Evolutionary conservation across 164 flowering plant species (phyloP), one percentile per base, ranked within the genome.

Genomic region (Cinnamomum micranthum): DNA sequence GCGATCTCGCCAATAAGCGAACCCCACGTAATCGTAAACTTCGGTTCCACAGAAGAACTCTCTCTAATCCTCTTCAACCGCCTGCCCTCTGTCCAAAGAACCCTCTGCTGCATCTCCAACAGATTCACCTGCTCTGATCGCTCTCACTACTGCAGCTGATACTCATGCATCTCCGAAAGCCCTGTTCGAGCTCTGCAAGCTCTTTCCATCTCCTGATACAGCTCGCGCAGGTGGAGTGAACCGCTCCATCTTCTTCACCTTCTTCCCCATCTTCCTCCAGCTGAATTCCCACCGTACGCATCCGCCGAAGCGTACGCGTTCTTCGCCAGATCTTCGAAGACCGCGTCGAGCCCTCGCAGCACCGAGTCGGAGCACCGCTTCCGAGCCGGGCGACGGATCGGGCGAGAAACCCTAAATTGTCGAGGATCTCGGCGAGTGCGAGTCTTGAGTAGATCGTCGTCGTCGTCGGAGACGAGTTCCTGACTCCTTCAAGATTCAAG

Each of bases 161-260:
- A 70, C 71, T 81, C 27, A 74, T 78, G 83, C 90, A 93, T 84
- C 97, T 89, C 81, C 84, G 86, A 75, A 91, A 69, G 28, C 85
- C 83, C 77, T 91, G 98, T 73, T 92, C 97, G 25, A 89, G 87
- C 67, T 92, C 98, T 0, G 86, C 71, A 70, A 95, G 94, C 19
- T 81, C 81, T 74, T n/a, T 93, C 99, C 87, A 91, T 83, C 84
- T 95, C 98, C 59, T 88, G 97, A 77, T 90, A 91, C 85, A 95
- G 80, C 75, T 89, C 6, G 87, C 80, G 76, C 86, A 90, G 6
- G 74, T 68, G 1, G 84, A 81, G 92, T 79, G 13, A 89, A 86
- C 19, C 80, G 80, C 31, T 88, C 92, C 98, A 95, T 93, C 81
- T 92, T 95, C 84, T 87, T 93, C 4, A 82, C 87, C 79, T 93